phyloP scores from a whole-genome alignment of 2,329 filamentous ascomycete species.

The Akanthomyces muscarius region DNA sequence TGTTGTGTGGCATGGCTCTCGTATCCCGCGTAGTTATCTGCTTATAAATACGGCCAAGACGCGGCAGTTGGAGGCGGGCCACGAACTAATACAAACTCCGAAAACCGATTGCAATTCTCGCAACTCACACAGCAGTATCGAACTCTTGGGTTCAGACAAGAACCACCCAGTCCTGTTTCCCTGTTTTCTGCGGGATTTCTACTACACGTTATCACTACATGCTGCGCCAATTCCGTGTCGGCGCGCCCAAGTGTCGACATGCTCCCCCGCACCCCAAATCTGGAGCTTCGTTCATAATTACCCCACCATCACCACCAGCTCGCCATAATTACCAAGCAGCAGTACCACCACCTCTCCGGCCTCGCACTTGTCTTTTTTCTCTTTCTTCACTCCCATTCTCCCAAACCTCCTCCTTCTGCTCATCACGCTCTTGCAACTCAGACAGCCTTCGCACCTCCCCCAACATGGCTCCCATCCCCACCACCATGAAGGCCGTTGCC shows the following conservation, averaged over 20 bases:
- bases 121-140: no score
- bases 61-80: not conserved
- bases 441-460: not conserved
- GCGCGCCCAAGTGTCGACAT: constrained; percentile 4
- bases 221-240: not conserved
- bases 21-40: not conserved
- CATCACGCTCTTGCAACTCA: not conserved
- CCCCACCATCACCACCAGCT: not conserved
- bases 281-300: not conserved
- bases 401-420: no score
- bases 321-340: not conserved
- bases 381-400: not conserved
- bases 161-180: not conserved
- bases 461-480: constrained; percentile 65
- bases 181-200: not conserved
- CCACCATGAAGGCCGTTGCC: constrained; percentile 66
- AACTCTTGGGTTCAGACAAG: not conserved
- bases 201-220: not conserved
- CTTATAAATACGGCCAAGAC: not conserved
- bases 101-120: not conserved
- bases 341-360: not conserved
- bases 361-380: not conserved
- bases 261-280: constrained; percentile 5
- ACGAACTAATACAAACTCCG: not conserved
- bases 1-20: constrained; percentile 21